A percentile compares a stretch with the other conserved stretches of the same genome.
phyloP scores from a whole-genome alignment of 345 rosid genomes.

The Brassica incana region DNA sequence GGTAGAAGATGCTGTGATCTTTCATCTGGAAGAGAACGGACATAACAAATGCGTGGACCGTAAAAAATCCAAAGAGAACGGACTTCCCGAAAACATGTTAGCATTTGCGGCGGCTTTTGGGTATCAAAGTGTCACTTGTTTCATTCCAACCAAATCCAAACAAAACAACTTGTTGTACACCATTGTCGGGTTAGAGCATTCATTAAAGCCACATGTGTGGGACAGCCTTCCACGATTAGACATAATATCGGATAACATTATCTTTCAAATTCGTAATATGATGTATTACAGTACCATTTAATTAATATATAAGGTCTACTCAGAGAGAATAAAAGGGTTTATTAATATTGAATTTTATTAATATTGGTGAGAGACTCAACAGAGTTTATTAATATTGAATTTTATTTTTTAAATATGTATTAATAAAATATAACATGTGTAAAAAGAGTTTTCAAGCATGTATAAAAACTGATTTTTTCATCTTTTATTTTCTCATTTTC shows the following conservation, averaged over 20 bases:
- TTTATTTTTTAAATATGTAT: too few relatives aligned
- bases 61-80: not conserved
- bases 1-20: not conserved
- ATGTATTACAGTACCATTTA: not conserved
- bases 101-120: conserved; percentile 24
- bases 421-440: too few relatives aligned
- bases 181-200: conserved; percentile 4
- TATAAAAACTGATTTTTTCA: too few relatives aligned
- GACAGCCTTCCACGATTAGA: conserved; percentile 17
- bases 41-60: not conserved
- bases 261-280: not conserved
- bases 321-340: not conserved
- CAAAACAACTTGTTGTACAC: conserved; percentile 7
- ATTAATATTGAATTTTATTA: too few relatives aligned
- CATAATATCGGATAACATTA: conserved; percentile 18
- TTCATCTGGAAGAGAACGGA: not conserved
- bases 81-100: not conserved
- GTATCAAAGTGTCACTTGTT: not conserved
- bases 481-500: too few relatives aligned
- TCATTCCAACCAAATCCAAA: conserved; percentile 13
- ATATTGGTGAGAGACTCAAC: too few relatives aligned
- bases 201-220: conserved; percentile 20
- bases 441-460: too few relatives aligned
- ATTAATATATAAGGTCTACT: conserved; percentile 8
- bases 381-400: too few relatives aligned